These are phyloP conservation scores for Aureobasidium leucospermi DNA, from an alignment of 2,329 filamentous ascomycete genomes.

Conservation along the genomic window DNA sequence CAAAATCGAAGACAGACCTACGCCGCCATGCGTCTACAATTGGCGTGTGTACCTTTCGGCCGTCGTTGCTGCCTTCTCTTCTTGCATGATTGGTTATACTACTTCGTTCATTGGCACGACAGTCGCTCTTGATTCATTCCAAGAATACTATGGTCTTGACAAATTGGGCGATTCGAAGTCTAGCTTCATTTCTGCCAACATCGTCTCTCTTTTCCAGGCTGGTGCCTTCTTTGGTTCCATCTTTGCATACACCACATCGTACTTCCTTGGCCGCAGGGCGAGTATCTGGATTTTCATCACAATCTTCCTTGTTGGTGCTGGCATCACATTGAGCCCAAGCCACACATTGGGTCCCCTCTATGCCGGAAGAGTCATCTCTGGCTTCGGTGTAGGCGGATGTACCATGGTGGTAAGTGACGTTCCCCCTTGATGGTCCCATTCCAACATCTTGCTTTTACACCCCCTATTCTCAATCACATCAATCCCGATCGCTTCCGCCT, in stretches of 20 bases:
- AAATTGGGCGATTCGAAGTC: slow-evolving; percentile 42
- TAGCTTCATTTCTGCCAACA: slow-evolving; percentile 62
- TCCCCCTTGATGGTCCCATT: too few species aligned
- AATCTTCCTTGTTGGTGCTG: slow-evolving; percentile 64
- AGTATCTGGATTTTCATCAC: slow-evolving; percentile 54
- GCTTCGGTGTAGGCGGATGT: slow-evolving; percentile 49
- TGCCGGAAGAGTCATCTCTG: slow-evolving; percentile 49
- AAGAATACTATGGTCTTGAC: slow-evolving; percentile 58
- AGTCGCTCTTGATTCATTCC: slow-evolving; percentile 62
- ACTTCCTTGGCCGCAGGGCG: slow-evolving; percentile 61
- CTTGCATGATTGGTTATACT: slow-evolving; percentile 57
- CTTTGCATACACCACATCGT: slow-evolving; percentile 57
- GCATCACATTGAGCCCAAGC: slow-evolving; percentile 58
- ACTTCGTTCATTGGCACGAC: slow-evolving; percentile 75
- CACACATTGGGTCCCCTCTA: slow-evolving; percentile 57
- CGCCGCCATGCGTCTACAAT: slow-evolving; percentile 52
- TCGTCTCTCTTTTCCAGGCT: slow-evolving; percentile 74
- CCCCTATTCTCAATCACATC: background rate
- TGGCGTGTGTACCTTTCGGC: slow-evolving; percentile 52
- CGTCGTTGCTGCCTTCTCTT: slow-evolving; percentile 48
- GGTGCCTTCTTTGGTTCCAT: slow-evolving; percentile 75
- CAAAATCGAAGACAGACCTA: slow-evolving; percentile 40
- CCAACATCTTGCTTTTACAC: too few species aligned
- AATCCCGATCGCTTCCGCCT: too few species aligned
- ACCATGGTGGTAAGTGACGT: slow-evolving; percentile 40